Evolutionary conservation across 345 rosid genomes (phyloP).

Genomic region (Gossypium bickii): DNA sequence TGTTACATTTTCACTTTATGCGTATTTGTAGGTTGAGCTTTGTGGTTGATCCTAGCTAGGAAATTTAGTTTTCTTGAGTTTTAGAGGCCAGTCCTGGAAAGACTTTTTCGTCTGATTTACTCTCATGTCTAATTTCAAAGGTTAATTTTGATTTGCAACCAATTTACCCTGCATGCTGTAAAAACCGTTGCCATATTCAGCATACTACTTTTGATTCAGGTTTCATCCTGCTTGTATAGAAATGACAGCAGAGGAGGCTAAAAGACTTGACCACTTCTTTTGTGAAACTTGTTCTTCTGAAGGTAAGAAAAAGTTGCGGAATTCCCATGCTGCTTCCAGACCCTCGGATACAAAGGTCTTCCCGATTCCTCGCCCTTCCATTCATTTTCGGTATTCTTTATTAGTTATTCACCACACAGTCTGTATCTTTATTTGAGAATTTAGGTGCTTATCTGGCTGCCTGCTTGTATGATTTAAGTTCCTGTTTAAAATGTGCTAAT

Average conservation of each 20-base stretch:
- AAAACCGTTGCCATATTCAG: slow-evolving; percentile 24
- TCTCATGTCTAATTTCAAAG: slow-evolving; percentile 5
- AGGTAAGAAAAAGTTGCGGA: slow-evolving; percentile 57
- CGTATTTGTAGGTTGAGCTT: slow-evolving; percentile 4
- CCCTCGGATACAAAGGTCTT: slow-evolving; percentile 64
- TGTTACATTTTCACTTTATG: slow-evolving; percentile 2
- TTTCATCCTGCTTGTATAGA: slow-evolving; percentile 98
- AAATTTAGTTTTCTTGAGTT: neutral
- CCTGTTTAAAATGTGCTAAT: neutral
- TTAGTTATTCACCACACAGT: neutral
- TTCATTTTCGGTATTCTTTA: neutral
- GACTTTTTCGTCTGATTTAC: slow-evolving; percentile 3
- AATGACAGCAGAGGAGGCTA: slow-evolving; percentile 75
- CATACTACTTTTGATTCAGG: slow-evolving; percentile 70
- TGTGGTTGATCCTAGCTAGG: neutral
- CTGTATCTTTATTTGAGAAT: neutral
- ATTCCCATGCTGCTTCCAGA: slow-evolving; percentile 45
- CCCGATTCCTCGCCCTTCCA: neutral
- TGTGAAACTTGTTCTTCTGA: slow-evolving; percentile 79
- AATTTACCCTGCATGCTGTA: slow-evolving; percentile 12
- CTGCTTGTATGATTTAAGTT: neutral
- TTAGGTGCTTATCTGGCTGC: neutral
- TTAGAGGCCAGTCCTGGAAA: neutral
- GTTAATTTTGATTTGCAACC: neutral
- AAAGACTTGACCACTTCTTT: slow-evolving; percentile 74